Conservation (phyloP, 2,329 filamentous ascomycete genomes). For the Exophiala sp. region DNA sequence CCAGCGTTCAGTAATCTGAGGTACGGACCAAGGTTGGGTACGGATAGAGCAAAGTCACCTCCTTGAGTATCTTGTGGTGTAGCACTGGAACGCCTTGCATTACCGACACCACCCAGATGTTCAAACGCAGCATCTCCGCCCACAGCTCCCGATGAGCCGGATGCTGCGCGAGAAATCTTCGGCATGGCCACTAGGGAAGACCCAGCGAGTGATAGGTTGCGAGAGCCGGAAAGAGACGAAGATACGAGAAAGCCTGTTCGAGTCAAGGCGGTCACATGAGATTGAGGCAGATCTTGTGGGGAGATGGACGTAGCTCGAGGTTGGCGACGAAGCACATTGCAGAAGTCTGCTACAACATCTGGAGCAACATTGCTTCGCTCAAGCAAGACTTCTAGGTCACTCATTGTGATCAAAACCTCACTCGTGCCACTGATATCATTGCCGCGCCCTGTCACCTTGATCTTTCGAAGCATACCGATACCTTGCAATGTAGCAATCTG, state of each 20-base stretch:
- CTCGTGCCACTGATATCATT: slow-evolving; percentile 54
- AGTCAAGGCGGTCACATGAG: slow-evolving; percentile 49
- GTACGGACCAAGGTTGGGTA: slow-evolving; percentile 60
- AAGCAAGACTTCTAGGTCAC: slow-evolving; percentile 51
- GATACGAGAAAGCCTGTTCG: slow-evolving; percentile 55
- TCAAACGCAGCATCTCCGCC: slow-evolving; percentile 29
- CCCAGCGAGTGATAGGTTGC: slow-evolving; percentile 15
- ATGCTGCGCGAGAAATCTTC: slow-evolving; percentile 34
- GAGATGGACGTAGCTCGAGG: slow-evolving; percentile 47
- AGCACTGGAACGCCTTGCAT: slow-evolving; percentile 17
- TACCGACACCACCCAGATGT: slow-evolving; percentile 26
- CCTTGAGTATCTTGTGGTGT: slow-evolving; percentile 1
- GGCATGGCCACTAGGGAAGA: slow-evolving; percentile 22
- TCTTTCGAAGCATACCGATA: slow-evolving; percentile 50
- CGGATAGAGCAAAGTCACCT: slow-evolving; percentile 48
- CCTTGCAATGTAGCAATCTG: slow-evolving; percentile 55
- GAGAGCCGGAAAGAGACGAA: slow-evolving; percentile 34
- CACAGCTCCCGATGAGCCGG: slow-evolving; percentile 34
- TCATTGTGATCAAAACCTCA: slow-evolving; percentile 55
- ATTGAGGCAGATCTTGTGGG: slow-evolving; percentile 42
- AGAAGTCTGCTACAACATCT: slow-evolving; percentile 21
- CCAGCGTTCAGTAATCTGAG: slow-evolving; percentile 55
- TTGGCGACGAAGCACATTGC: slow-evolving; percentile 43
- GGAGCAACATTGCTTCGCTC: slow-evolving; percentile 29
- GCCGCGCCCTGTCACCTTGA: slow-evolving; percentile 57